A percentile compares a stretch with the other conserved stretches of the same genome.
phyloP scores from a whole-genome alignment of 2,329 filamentous ascomycete genomes.

The Huntiella moniliformis region DNA sequence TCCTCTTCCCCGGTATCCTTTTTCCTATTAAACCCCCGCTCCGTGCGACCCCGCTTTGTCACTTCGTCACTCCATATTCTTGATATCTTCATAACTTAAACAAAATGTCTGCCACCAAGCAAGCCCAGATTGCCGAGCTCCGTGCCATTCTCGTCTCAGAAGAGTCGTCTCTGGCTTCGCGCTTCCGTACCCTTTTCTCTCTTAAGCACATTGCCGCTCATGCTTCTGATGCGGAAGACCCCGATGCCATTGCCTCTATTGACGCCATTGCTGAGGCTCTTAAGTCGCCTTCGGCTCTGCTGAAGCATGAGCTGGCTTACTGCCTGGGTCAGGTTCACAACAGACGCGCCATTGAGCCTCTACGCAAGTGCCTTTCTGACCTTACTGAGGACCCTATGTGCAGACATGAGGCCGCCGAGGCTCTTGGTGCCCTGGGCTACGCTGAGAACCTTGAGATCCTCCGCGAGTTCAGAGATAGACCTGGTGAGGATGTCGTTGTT shows the following conservation, averaged over 20 bases:
- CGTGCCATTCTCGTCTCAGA: slow-evolving; percentile 67
- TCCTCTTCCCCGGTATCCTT: neutral
- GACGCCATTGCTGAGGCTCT: slow-evolving; percentile 81
- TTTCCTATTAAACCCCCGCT: neutral
- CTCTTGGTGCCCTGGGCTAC: slow-evolving; percentile 72
- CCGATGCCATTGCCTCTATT: slow-evolving; percentile 34
- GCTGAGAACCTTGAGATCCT: slow-evolving; percentile 55
- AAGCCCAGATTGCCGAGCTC: slow-evolving; percentile 38
- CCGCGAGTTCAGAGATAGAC: slow-evolving; percentile 52
- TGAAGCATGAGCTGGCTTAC: slow-evolving; percentile 95
- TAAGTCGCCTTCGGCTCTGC: slow-evolving; percentile 62
- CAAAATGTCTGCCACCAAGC: slow-evolving; percentile 11
- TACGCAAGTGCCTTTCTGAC: slow-evolving; percentile 59
- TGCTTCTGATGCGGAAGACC: slow-evolving; percentile 47
- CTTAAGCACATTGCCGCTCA: slow-evolving; percentile 79
- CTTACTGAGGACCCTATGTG: slow-evolving; percentile 82
- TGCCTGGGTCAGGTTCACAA: slow-evolving; percentile 86
- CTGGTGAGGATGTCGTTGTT: slow-evolving; percentile 62
- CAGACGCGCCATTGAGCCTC: slow-evolving; percentile 48
- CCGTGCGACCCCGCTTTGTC: neutral
- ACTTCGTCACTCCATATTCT: neutral
- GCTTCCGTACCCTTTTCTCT: slow-evolving; percentile 93
- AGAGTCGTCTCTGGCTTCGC: slow-evolving; percentile 60
- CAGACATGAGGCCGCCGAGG: slow-evolving; percentile 89
- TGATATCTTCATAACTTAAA: no score